Evolutionary conservation across 106 monocot genomes (phyloP), one percentile per base, ranked within the genome.

Genomic region (Narthecium ossifragum): DNA sequence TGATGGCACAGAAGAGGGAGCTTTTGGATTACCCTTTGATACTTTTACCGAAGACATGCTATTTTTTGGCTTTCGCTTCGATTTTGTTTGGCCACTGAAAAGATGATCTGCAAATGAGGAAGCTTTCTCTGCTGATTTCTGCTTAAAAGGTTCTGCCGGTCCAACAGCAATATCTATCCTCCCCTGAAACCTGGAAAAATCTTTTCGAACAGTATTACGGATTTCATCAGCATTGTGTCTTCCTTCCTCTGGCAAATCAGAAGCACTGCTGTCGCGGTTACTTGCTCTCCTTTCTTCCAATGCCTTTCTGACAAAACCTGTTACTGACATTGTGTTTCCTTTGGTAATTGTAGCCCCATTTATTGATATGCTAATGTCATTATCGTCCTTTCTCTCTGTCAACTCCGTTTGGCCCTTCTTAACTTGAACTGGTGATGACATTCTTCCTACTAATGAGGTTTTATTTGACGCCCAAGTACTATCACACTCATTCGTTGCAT

Each of bases 241-340:
- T 6, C 8, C 46, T 64, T 77, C 61, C 48, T 37, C 60, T 13
- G 21, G 28, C 0, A 26, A 22, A 71, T 61, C 38, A 48, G 15
- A 52, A 55, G 58, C 62, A 40, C 34, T 33, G 31, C 37, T 60
- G 28, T 62, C 63, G 2, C 51, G 63, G 25, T 34, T 67, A 75
- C 51, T 67, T 39, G 37, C 39, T 54, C 18, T 61, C 57, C 45
- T 55, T 37, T 66, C 62, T 40, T 59, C 79, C 8, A 25, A 30
- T 34, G 31, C 43, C 34, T 51, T 66, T 25, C 70, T 64, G 23
- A 15, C 1, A 6, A 49, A 66, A 68, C 20, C 48, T 60, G 66
- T 38, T 63, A 56, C 80, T 10, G 62, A 69, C 43, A 74, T 71
- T 11, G 20, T 7, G 52, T 71, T 80, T 8, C 47, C 73, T 41